These are phyloP conservation scores for Prunus mira DNA, from an alignment of 306 rosid genomes.

Conservation along the genomic window DNA sequence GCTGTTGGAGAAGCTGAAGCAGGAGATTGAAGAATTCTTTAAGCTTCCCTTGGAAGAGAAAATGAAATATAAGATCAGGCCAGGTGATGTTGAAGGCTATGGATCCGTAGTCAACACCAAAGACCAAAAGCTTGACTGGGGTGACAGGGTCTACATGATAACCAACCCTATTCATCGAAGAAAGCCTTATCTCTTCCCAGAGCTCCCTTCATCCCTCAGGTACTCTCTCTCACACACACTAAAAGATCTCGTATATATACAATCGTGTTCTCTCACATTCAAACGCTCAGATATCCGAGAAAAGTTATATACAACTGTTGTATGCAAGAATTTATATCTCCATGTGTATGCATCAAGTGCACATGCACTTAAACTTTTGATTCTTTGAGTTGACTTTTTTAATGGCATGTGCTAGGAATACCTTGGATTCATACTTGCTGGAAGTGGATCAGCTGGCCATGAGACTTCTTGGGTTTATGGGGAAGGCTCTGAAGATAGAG, in stretches of 20 bases:
- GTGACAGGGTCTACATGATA: conserved; percentile 60
- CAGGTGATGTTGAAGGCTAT: conserved; percentile 73
- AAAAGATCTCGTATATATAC: background rate
- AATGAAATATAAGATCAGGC: conserved; percentile 40
- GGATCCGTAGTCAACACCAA: conserved; percentile 43
- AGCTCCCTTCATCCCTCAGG: conserved; percentile 57
- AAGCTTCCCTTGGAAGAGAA: conserved; percentile 63
- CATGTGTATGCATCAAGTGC: too few species aligned
- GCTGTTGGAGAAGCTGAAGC: conserved; percentile 41
- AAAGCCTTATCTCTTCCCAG: conserved; percentile 56
- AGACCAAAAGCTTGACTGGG: conserved; percentile 80
- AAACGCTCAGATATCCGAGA: background rate
- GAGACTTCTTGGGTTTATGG: conserved; percentile 42
- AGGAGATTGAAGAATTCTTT: conserved; percentile 60
- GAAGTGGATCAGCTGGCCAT: conserved; percentile 45
- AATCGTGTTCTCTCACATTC: background rate
- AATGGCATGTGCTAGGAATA: conserved; percentile 29
- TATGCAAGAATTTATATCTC: background rate
- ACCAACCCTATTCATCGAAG: conserved; percentile 55
- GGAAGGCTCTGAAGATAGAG: conserved; percentile 43
- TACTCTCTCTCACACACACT: background rate
- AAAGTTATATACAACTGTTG: too few species aligned
- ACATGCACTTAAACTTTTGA: background rate
- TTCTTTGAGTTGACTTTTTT: background rate
- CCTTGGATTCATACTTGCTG: conserved; percentile 46